Base-by-base conservation (phyloP, 176 grass and related monocot genomes). In the sorghum (Sorghum bicolor) region DNA sequence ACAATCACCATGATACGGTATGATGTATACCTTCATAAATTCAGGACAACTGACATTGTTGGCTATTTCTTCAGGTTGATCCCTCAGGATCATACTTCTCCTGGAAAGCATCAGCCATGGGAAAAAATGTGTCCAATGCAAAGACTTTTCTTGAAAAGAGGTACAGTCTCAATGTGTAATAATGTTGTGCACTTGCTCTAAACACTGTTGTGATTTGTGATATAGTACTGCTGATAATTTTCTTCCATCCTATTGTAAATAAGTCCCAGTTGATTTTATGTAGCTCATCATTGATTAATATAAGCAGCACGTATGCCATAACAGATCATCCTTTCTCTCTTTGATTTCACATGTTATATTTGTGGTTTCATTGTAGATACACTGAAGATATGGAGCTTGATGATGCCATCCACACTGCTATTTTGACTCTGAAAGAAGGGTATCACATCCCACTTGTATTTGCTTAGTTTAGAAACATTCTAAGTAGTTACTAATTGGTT, bases 91-190 rank as follows among this genome's bases (percentile, higher is more conserved):
- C 96, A 9, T 98, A 98, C 83, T 98, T 98, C 82, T 95, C 96
- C n/a, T 95, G 96, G 96, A 98, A 98, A 85, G 96, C 96, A 71
- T 98, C 96, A 87, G 96, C 96, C 26, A 98, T 95, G 93, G 96
- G 96, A 8, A 98, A 98, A 90, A 98, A 98, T 60, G 93, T 98
- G 22, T 98, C 96, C 48, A 95, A 98, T 77, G 96, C 96, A 37
- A 98, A 98, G 76, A 95, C 96, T 0, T 98, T 98, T 90, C 96
- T 95, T 75, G 93, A 98, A 68, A 98, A 98, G 83, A 95, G 96
- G 96, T 95, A n/a, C n/a, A 92, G 36, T 22, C 29, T 64, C 9
- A 12, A 39, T 34, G 26, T 29, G 26, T 29, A 29, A 1, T 62
- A 29, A 63, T 14, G 26, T 40, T 80, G 20, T 19, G 25, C 15